Evolutionary conservation across 129 eudicot species (phyloP).

Genomic region (Pseudognaphalium luteoalbum): DNA sequence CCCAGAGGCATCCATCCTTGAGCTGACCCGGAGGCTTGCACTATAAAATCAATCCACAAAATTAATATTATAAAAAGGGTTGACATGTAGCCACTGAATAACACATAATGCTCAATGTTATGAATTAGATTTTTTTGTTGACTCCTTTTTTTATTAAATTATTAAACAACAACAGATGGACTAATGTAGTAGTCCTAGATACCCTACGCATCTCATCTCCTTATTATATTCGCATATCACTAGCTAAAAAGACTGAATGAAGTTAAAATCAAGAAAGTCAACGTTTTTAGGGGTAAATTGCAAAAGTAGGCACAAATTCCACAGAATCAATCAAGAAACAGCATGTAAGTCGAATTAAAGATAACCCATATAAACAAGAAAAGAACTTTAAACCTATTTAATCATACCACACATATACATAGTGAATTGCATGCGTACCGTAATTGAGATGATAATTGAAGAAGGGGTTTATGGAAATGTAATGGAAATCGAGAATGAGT

Average conservation of each 20-base stretch:
- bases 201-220: neutral
- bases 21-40: slow-evolving; percentile 32
- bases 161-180: neutral
- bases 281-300: too few species aligned
- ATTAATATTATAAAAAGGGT: neutral
- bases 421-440: slow-evolving; percentile 3
- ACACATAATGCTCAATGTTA: too few species aligned
- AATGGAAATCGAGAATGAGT: slow-evolving; percentile 3
- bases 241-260: too few species aligned
- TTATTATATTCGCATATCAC: too few species aligned
- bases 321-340: too few species aligned
- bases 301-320: too few species aligned
- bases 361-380: too few species aligned
- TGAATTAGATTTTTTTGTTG: too few species aligned
- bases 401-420: neutral
- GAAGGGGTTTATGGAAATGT: slow-evolving; percentile 19
- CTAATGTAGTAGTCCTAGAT: neutral
- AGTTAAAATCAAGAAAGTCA: too few species aligned
- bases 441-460: slow-evolving; percentile 18
- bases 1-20: slow-evolving; percentile 52
- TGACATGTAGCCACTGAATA: too few species aligned
- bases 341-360: too few species aligned
- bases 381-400: neutral
- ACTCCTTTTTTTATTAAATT: too few species aligned
- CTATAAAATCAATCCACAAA: slow-evolving; percentile 27